Base-by-base conservation (phyloP, 306 rosid genomes). In the Prunus mira region DNA sequence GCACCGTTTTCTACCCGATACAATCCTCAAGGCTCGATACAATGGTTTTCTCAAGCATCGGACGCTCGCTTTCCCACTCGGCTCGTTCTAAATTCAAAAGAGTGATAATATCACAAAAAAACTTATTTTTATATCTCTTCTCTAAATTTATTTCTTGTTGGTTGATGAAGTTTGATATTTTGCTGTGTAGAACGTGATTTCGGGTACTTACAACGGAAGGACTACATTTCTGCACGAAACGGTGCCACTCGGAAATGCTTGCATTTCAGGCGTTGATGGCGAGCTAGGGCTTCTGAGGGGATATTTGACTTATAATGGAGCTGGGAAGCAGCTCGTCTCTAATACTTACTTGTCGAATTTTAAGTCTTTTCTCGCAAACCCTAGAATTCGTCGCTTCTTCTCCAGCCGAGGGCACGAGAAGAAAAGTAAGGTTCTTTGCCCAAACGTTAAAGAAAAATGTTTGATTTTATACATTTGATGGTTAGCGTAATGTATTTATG, bases 11-110 rank as follows among this genome's bases (percentile, higher is more conserved):
- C 32, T 51, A 28, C 61, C 64, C 27, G 43, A 45, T 69, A 12
- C 73, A 24, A 74, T 72, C 32, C 60, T 60, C 17, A 11, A 41
- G 27, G 8, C 69, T 65, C 55, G 20, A 34, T 7, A 69, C 71
- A 19, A 79, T 82, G 84, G 43, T 82, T 76, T 72, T 79, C 69
- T 63, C 84, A 56, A 76, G 78, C 67, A 54, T 80, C 71, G 77
- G 84, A 49, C 74, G 67, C 66, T 73, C 81, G 32, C 52, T 85
- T 24, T 74, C 75, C 54, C 81, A 75, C 34, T 71, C 81, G 34
- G 65, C 85, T 49, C 81, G 68, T n/a, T 71, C 77, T 46, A 57
- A 45, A 5, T 49, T 49, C 73, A 67, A 71, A 25, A 75, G 52
- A 76, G 85, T 84, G 20, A 73, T 22, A 2, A 3, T 8, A 3